Conservation (phyloP, 108 stramenopile genomes). For the Nannochloropsis oceanica region DNA sequence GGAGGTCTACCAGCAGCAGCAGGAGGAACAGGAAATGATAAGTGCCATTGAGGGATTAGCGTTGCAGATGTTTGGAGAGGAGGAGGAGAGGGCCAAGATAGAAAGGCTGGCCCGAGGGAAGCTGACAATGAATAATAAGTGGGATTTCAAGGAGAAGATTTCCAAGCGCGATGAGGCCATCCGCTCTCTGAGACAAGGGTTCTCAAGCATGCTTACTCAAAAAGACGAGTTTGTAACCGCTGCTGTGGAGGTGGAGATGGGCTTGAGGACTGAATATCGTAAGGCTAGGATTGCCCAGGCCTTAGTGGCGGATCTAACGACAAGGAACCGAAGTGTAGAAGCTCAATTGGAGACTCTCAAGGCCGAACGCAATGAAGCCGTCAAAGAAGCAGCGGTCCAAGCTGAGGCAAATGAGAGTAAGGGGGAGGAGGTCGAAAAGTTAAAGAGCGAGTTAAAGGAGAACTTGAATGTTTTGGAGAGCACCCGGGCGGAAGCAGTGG, state of each 20-base stretch:
- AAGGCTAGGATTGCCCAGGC: background rate
- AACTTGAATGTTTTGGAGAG: background rate
- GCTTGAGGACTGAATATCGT: background rate
- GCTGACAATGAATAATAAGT: background rate
- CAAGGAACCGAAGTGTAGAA: background rate
- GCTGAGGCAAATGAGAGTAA: background rate
- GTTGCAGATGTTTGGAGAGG: background rate
- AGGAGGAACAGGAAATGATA: background rate
- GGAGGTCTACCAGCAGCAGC: background rate
- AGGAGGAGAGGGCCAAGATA: background rate
- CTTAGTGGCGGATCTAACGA: background rate
- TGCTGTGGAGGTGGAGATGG: background rate
- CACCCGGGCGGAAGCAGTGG: background rate
- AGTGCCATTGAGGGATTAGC: background rate
- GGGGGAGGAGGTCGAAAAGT: background rate
- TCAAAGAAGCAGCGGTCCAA: background rate
- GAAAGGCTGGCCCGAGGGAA: background rate
- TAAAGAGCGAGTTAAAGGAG: background rate
- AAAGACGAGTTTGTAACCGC: background rate
- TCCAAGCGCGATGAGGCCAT: background rate
- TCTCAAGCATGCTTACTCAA: background rate
- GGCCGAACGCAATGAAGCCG: background rate
- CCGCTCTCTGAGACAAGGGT: background rate
- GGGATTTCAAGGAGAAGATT: conserved; percentile 1
- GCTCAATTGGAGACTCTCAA: background rate